phyloP scores from a whole-genome alignment of 2,329 filamentous ascomycete genomes.

The Colletotrichum melonis region DNA sequence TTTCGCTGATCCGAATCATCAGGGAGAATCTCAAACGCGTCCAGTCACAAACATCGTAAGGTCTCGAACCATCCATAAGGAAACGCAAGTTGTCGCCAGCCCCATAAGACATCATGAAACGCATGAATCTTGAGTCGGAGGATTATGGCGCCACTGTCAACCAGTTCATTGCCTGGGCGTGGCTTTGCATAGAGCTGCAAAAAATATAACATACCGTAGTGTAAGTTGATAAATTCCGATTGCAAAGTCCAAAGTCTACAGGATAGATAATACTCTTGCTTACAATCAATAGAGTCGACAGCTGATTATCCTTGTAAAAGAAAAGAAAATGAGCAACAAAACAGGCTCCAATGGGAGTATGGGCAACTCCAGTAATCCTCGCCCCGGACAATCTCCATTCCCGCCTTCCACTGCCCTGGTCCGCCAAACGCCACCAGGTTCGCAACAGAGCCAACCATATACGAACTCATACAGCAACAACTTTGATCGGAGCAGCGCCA shows the following conservation, averaged over 20 bases:
- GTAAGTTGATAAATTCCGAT: too few relatives aligned
- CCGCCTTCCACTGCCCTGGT: slow-evolving; percentile 13
- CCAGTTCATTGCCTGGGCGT: not conserved
- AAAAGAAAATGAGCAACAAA: slow-evolving; percentile 16
- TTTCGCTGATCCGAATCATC: not conserved
- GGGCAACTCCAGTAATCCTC: slow-evolving; percentile 31
- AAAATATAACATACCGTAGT: not conserved
- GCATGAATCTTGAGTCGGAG: not conserved
- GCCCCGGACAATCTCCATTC: slow-evolving; percentile 32
- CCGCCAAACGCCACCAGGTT: not conserved
- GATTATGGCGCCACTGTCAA: slow-evolving; percentile 3
- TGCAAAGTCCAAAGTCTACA: not conserved
- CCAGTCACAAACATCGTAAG: slow-evolving; percentile 23
- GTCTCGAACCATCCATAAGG: not conserved
- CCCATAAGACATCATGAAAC: slow-evolving; percentile 17
- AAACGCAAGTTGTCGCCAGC: not conserved
- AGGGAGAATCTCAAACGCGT: slow-evolving; percentile 22
- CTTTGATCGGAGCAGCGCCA: slow-evolving; percentile 26
- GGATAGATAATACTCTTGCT: not conserved
- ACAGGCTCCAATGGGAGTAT: not conserved
- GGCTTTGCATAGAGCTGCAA: not conserved
- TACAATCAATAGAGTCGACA: not conserved
- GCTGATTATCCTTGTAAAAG: not conserved
- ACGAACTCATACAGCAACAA: slow-evolving; percentile 33
- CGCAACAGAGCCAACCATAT: slow-evolving; percentile 17